Evolutionary conservation across 2,329 filamentous ascomycete genomes (phyloP).

Genomic region (Aspergillus calidoustus): DNA sequence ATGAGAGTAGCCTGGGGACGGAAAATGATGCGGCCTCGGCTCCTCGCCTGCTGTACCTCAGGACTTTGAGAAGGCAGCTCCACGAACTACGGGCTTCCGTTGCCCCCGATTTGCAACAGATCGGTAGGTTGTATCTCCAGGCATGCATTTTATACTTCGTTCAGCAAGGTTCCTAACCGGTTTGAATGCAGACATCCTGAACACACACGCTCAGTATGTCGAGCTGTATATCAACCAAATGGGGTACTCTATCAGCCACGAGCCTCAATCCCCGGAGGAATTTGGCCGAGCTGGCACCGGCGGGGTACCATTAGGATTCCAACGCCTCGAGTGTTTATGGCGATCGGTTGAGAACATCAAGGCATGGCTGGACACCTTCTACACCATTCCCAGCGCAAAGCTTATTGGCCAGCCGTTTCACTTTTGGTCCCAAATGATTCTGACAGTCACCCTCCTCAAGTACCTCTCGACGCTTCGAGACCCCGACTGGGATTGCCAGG

Average conservation of each 20-base stretch:
- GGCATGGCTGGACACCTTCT: slow-evolving; percentile 39
- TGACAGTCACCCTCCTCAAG: slow-evolving; percentile 41
- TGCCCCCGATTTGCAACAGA: slow-evolving; percentile 24
- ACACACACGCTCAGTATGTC: slow-evolving; percentile 33
- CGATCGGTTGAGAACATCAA: slow-evolving; percentile 40
- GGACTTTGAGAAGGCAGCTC: slow-evolving; percentile 36
- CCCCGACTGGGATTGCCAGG: slow-evolving; percentile 45
- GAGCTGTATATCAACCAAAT: slow-evolving; percentile 35
- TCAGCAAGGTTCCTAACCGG: background rate
- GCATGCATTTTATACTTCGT: background rate
- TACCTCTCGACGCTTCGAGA: slow-evolving; percentile 43
- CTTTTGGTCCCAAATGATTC: slow-evolving; percentile 45
- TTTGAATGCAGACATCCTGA: slow-evolving; percentile 30
- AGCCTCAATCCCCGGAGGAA: slow-evolving; percentile 17
- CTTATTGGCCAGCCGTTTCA: slow-evolving; percentile 40
- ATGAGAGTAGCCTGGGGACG: slow-evolving; percentile 26
- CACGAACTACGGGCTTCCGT: slow-evolving; percentile 37
- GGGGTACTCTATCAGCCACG: slow-evolving; percentile 31
- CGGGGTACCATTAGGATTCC: slow-evolving; percentile 27
- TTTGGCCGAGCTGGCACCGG: slow-evolving; percentile 16
- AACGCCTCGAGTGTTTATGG: slow-evolving; percentile 42
- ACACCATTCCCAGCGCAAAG: slow-evolving; percentile 29
- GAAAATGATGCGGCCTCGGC: slow-evolving; percentile 14
- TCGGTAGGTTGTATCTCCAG: slow-evolving; percentile 18
- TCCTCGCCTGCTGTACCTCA: slow-evolving; percentile 35